These are phyloP conservation scores for Rhazya stricta DNA, from an alignment of 257 asterid species.

Conservation along the genomic window DNA sequence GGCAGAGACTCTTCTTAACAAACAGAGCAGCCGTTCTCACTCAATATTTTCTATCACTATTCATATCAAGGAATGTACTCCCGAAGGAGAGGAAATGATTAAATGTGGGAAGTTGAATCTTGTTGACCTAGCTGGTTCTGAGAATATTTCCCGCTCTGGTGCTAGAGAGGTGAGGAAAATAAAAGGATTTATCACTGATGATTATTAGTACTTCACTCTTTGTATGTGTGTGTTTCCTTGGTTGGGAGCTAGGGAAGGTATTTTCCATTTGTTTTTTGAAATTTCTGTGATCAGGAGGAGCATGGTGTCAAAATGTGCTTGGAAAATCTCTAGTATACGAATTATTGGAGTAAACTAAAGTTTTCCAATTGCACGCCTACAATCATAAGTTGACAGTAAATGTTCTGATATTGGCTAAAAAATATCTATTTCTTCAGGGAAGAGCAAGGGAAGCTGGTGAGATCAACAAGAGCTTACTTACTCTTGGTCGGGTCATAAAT, in stretches of 20 bases:
- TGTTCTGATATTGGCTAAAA: neutral
- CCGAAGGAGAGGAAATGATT: conserved; percentile 98
- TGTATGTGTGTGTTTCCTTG: conserved; percentile 1
- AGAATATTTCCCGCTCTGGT: conserved; percentile 96
- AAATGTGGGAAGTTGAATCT: conserved; percentile 95
- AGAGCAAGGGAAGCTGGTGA: conserved; percentile 99
- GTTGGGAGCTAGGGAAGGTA: neutral
- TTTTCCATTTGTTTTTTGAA: neutral
- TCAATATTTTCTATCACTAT: conserved; percentile 91
- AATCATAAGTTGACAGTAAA: neutral
- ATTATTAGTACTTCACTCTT: conserved; percentile 2
- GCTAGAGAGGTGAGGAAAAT: conserved; percentile 83
- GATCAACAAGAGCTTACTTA: conserved; percentile 96
- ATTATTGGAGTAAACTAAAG: neutral
- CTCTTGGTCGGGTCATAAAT: conserved; percentile 94
- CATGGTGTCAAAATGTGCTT: no score
- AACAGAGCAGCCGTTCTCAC: conserved; percentile 99
- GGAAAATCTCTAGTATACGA: neutral
- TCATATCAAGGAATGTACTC: conserved; percentile 94
- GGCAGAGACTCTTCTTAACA: conserved; percentile 96
- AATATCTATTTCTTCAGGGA: conserved; percentile 52
- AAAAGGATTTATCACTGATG: conserved; percentile 7
- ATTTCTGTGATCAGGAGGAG: conserved; percentile 1
- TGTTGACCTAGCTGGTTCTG: conserved; percentile 98
- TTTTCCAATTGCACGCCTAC: neutral